Evolutionary conservation across 768 basidiomycete genomes (phyloP), one percentile per base, ranked within the genome.

Genomic region (Paxillus involutus): DNA sequence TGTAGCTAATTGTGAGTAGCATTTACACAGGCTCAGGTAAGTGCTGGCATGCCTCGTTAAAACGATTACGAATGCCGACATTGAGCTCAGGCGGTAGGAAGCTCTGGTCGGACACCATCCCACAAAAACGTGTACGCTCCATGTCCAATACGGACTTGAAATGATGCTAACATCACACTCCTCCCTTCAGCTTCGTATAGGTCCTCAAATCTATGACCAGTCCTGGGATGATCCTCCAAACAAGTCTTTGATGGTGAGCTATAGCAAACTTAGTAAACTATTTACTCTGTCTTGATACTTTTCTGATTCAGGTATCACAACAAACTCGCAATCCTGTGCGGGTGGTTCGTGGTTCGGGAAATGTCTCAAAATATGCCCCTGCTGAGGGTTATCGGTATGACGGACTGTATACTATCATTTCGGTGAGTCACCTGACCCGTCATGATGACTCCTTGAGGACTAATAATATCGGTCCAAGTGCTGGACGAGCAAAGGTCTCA

Each of bases 311-410:
- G 71, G 14, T 45, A 17, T 71, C 71, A 2, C 46, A 17, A n/a
- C 12, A 39, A 0, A 66, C 61, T 12, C 52, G 55, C 33, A 53
- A 59, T 0, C 63, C 65, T 1, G 49, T 71, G 8, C 59, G 69
- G n/a, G 63, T 72, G 14, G 32, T 71, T 35, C 61, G 69, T 16
- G 66, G 69, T 8, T 55, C 4, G 16, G n/a, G n/a, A 61, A 4
- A 8, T 44, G 12, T 6, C 7, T 71, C 71, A 10, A 51, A 52
- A 41, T 71, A 67, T 55, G 63, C 71, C 5, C 69, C 69, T 11
- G 12, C 26, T 2, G 6, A 30, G 2, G 68, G 67, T 9, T 62
- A 60, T 33, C 71, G 69, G 3, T 70, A 72, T 24, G 69, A 72
- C 30, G 69, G 69, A 17, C 40, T 70, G 3, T 70, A 70, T 48